Evolutionary conservation across 2,329 filamentous ascomycete species (phyloP), one percentile per base, ranked within the genome.

Genomic region (Claviceps citrina): DNA sequence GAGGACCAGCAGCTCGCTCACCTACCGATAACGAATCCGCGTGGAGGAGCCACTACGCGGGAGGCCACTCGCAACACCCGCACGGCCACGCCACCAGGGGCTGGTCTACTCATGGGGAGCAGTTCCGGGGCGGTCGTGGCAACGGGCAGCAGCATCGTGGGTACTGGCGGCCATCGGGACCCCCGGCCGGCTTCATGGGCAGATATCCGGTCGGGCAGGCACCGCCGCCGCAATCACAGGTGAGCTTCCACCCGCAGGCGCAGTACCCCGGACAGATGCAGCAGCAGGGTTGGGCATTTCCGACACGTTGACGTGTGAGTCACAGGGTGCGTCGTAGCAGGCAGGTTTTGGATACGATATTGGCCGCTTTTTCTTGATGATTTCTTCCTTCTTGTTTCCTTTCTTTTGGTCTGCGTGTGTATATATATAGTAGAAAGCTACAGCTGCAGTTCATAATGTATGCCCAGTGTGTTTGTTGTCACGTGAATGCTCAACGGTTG

Each of bases 51-150:
- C 44, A 46, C 18, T 28, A 46, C 34, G 15, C 8, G 18, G 19
- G 26, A 1, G 19, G 24, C 10, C 36, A 12, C 4, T 25, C 12
- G 26, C n/a, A 12, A 18, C n/a, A 27, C 9, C 18, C 20, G 24
- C 20, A 34, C 20, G 28, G 30, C 2, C 31, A 37, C n/a, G 4
- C 19, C 5, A 36, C 36, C n/a, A 26, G 39, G 31, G 38, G 38
- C 16, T 45, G 46, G 40, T 26, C 33, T 12, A 10, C 16, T 7
- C 16, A 35, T 12, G 36, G 40, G 10, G 40, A 43, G 8, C 24
- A 28, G 6, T 32, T 51, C 6, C 49, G 53, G 9, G 50, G 52
- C 2, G 41, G 53, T 18, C 45, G 47, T 3, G 44, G 42, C 7
- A 18, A 40, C 13, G 39, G 31, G 3, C 38, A 40, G 9, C 27